These are phyloP conservation scores for Monosporascus sp. DNA, from an alignment of 2,329 filamentous ascomycete genomes.

Conservation along the genomic window DNA sequence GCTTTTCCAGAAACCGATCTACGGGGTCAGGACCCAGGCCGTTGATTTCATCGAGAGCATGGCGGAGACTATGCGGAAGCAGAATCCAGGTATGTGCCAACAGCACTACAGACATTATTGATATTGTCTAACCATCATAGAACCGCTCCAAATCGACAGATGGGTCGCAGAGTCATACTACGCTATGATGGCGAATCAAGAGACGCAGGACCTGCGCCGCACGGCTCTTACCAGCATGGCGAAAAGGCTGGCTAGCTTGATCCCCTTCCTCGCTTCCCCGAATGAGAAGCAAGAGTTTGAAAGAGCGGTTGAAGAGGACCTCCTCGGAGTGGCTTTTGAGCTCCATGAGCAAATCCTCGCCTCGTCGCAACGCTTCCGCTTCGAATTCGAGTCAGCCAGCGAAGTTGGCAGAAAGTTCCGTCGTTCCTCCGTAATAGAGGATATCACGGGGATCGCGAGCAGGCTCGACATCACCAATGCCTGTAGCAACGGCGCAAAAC, in stretches of 20 bases:
- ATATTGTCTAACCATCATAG: not conserved
- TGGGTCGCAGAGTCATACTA: not conserved
- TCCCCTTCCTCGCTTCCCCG: not conserved
- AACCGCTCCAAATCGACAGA: not conserved
- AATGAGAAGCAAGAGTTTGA: not conserved
- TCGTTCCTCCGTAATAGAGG: not conserved
- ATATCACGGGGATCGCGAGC: not conserved
- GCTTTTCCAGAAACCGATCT: not conserved
- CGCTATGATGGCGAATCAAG: not conserved
- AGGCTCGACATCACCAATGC: not conserved
- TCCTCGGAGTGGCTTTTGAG: not conserved
- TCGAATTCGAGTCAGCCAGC: not conserved
- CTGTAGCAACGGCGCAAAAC: not conserved
- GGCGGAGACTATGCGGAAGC: not conserved
- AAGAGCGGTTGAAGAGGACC: not conserved
- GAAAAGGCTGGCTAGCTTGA: not conserved
- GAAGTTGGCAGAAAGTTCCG: not conserved
- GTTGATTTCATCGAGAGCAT: not conserved
- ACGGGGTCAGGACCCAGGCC: not conserved
- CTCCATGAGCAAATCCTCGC: not conserved
- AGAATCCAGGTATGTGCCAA: not conserved
- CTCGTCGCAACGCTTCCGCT: not conserved
- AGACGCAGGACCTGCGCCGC: not conserved
- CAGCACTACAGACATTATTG: not conserved
- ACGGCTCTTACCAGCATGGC: not conserved